phyloP scores from a whole-genome alignment of 2,329 filamentous ascomycete genomes.

The Aspergillus sp. region DNA sequence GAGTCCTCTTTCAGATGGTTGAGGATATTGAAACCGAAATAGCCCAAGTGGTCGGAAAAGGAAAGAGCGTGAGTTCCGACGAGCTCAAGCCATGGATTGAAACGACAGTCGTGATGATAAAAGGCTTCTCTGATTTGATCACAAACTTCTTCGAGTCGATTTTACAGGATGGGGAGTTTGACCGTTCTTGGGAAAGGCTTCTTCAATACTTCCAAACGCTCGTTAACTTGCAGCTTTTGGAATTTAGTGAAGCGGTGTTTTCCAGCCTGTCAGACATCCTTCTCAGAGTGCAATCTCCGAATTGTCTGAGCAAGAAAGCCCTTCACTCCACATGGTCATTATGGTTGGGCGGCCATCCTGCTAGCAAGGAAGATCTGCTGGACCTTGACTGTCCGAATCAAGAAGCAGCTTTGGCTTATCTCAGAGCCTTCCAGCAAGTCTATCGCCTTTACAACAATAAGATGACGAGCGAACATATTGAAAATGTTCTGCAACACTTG shows the following conservation, averaged over 20 bases:
- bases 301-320: conserved; percentile 42
- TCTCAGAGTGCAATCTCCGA: conserved; percentile 37
- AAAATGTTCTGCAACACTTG: conserved; percentile 66
- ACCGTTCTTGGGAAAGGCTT: conserved; percentile 70
- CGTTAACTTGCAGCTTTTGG: conserved; percentile 60
- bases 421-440: conserved; percentile 68
- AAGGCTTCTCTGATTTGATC: conserved; percentile 67
- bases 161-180: conserved; percentile 61
- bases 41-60: conserved; percentile 9
- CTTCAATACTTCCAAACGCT: conserved; percentile 64
- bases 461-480: conserved; percentile 59
- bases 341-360: conserved; percentile 64
- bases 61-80: conserved; percentile 17
- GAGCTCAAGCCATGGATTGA: conserved; percentile 61
- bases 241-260: conserved; percentile 68
- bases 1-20: conserved; percentile 74
- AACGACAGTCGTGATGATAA: conserved; percentile 69
- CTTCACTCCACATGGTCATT: conserved; percentile 63
- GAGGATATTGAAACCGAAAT: conserved; percentile 60
- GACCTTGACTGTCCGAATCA: conserved; percentile 62
- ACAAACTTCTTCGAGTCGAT: conserved; percentile 73
- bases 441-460: conserved; percentile 68
- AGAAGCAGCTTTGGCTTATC: conserved; percentile 78
- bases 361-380: conserved; percentile 37
- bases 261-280: conserved; percentile 63